Conservation (phyloP, 305 asterid species). For the Andrographis paniculata region DNA sequence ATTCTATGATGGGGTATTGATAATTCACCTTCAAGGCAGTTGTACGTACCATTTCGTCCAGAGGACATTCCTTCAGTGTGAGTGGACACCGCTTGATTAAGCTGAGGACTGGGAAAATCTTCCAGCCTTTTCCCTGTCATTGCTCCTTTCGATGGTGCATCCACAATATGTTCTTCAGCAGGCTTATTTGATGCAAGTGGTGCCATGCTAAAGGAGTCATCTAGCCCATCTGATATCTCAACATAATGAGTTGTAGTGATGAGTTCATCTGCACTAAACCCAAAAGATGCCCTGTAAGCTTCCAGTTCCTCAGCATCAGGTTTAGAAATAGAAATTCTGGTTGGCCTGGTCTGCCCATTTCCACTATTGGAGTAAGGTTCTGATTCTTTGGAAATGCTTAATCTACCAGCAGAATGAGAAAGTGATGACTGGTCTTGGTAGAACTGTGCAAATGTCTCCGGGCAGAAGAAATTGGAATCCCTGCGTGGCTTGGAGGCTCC, state of each 20-base stretch:
- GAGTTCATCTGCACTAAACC: slow-evolving; percentile 98
- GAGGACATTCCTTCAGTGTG: slow-evolving; percentile 30
- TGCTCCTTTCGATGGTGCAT: slow-evolving; percentile 25
- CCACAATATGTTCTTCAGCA: slow-evolving; percentile 25
- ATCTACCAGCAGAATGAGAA: slow-evolving; percentile 82
- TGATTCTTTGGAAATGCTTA: slow-evolving; percentile 83
- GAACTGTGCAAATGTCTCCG: slow-evolving; percentile 95
- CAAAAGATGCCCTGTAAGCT: slow-evolving; percentile 97
- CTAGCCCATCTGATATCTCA: slow-evolving; percentile 78
- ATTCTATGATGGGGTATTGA: neutral
- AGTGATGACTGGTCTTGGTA: slow-evolving; percentile 73
- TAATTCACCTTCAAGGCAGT: neutral
- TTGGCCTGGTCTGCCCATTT: slow-evolving; percentile 56
- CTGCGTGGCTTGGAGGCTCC: slow-evolving; percentile 48
- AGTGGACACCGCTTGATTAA: slow-evolving; percentile 31
- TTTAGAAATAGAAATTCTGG: slow-evolving; percentile 46
- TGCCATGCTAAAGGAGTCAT: slow-evolving; percentile 65
- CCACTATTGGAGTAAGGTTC: slow-evolving; percentile 69
- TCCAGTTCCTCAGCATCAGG: slow-evolving; percentile 87
- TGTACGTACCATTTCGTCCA: slow-evolving; percentile 26
- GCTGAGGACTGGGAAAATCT: slow-evolving; percentile 34
- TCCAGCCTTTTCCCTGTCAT: slow-evolving; percentile 21
- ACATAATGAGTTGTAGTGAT: slow-evolving; percentile 80
- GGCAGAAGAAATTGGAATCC: slow-evolving; percentile 96
- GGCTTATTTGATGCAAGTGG: slow-evolving; percentile 24